These are phyloP conservation scores for Colletotrichum sp. DNA, from an alignment of 2,329 filamentous ascomycete genomes.

Conservation along the genomic window DNA sequence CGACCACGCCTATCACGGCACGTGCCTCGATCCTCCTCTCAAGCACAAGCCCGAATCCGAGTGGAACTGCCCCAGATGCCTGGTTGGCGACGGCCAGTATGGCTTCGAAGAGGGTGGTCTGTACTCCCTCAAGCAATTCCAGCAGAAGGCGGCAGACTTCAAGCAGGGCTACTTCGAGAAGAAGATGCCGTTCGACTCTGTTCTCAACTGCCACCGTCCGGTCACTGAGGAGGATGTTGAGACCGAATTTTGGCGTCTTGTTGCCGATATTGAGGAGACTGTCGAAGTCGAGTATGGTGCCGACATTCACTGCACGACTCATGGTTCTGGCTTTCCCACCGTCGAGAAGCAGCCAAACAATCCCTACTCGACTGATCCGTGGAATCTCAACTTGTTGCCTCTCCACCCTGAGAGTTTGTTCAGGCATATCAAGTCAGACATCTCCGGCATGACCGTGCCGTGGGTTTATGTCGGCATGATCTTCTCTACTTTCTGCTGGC, in stretches of 20 bases:
- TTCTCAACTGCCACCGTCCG: constrained; percentile 78
- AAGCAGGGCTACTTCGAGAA: constrained; percentile 92
- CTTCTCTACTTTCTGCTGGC: constrained; percentile 99
- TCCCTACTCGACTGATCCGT: constrained; percentile 85
- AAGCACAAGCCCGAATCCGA: constrained; percentile 80
- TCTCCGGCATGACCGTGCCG: constrained; percentile 98
- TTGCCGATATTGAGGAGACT: constrained; percentile 91
- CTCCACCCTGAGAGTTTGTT: constrained; percentile 92
- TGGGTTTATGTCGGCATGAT: constrained; percentile 99
- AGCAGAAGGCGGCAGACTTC: constrained; percentile 94
- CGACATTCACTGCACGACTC: constrained; percentile 97
- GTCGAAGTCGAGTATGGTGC: constrained; percentile 98
- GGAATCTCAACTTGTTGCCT: constrained; percentile 94
- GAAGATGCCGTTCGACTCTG: constrained; percentile 86
- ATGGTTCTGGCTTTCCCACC: constrained; percentile 95
- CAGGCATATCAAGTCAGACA: constrained; percentile 96
- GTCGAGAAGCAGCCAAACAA: constrained; percentile 89
- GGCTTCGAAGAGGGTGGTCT: constrained; percentile 96
- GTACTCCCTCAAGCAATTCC: constrained; percentile 94
- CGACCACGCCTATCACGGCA: constrained; percentile 84
- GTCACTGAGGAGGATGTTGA: constrained; percentile 96
- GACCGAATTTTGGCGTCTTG: constrained; percentile 93
- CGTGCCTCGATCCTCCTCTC: constrained; percentile 86
- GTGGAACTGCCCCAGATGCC: constrained; percentile 94
- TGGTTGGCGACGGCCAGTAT: constrained; percentile 95